These are phyloP conservation scores for Bipolaris zeicola DNA, from an alignment of 2,329 filamentous ascomycete species.

Conservation along the genomic window DNA sequence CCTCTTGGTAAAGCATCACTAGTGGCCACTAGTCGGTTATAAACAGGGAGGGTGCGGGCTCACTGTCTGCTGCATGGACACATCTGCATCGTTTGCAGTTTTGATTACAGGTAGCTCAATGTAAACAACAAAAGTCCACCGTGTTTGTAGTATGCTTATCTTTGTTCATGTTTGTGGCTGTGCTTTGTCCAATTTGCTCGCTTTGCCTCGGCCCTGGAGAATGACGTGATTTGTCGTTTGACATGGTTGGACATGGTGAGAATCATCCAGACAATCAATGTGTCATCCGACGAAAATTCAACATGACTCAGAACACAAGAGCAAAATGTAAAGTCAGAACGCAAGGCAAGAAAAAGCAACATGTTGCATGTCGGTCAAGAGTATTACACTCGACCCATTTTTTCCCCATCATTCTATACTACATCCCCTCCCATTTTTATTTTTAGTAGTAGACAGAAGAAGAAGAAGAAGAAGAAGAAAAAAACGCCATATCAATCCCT, in stretches of 20 bases:
- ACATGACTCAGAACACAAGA: background rate
- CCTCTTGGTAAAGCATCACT: background rate
- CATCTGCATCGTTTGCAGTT: constrained; percentile 1
- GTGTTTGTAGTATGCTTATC: background rate
- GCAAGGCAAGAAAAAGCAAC: background rate
- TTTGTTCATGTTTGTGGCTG: background rate
- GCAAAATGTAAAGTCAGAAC: too few species aligned
- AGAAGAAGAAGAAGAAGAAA: background rate
- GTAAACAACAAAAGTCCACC: constrained; percentile 5
- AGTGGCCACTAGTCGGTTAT: constrained; percentile 6
- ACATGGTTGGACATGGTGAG: background rate
- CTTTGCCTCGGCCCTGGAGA: constrained; percentile 4
- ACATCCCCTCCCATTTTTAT: too few species aligned
- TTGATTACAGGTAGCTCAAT: constrained; percentile 9
- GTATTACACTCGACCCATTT: constrained; percentile 2
- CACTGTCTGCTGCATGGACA: constrained; percentile 6
- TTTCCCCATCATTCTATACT: background rate
- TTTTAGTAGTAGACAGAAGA: too few species aligned
- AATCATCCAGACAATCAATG: background rate
- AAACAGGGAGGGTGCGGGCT: background rate
- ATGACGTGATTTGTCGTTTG: constrained; percentile 11
- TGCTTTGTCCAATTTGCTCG: background rate
- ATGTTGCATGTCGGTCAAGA: background rate
- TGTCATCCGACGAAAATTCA: background rate
- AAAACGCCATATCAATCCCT: background rate